Evolutionary conservation across 2,329 filamentous ascomycete species (phyloP).

Genomic region (Cryphonectria parasitica): DNA sequence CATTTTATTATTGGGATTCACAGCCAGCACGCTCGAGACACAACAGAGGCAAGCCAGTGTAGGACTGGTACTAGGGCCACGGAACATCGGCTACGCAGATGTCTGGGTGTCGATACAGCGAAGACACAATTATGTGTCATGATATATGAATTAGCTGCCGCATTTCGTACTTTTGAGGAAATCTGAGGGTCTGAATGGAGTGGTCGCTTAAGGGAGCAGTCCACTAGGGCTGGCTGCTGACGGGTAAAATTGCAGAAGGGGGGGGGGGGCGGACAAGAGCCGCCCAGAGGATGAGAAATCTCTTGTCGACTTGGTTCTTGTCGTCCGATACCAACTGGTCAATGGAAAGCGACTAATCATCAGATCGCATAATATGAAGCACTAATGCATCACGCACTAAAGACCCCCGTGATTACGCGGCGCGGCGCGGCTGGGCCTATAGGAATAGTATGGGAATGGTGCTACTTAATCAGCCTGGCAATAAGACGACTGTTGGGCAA

Average conservation of each 20-base stretch:
- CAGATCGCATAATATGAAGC: slow-evolving; percentile 10
- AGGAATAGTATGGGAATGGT: not conserved
- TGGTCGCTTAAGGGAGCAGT: not conserved
- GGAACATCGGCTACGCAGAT: not conserved
- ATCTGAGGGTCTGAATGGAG: slow-evolving; percentile 3
- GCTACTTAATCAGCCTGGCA: slow-evolving; percentile 7
- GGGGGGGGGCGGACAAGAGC: not conserved
- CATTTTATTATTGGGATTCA: slow-evolving; percentile 9
- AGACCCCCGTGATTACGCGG: slow-evolving; percentile 12
- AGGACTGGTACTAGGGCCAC: not conserved
- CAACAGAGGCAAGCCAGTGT: not conserved
- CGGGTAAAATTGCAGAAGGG: not conserved
- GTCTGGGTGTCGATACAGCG: not conserved
- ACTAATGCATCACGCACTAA: not conserved
- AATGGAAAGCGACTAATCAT: slow-evolving; percentile 6
- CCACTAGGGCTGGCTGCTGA: not conserved
- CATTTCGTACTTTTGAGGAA: not conserved
- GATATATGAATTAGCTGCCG: not conserved
- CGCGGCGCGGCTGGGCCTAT: slow-evolving; percentile 3
- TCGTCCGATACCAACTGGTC: slow-evolving; percentile 1
- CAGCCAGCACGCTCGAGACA: not conserved
- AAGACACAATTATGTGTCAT: slow-evolving; percentile 2
- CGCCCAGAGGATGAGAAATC: not conserved
- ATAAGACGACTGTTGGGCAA: not conserved
- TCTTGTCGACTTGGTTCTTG: not conserved